Conservation (phyloP, 2,329 filamentous ascomycete genomes). For the Apiospora marii region DNA sequence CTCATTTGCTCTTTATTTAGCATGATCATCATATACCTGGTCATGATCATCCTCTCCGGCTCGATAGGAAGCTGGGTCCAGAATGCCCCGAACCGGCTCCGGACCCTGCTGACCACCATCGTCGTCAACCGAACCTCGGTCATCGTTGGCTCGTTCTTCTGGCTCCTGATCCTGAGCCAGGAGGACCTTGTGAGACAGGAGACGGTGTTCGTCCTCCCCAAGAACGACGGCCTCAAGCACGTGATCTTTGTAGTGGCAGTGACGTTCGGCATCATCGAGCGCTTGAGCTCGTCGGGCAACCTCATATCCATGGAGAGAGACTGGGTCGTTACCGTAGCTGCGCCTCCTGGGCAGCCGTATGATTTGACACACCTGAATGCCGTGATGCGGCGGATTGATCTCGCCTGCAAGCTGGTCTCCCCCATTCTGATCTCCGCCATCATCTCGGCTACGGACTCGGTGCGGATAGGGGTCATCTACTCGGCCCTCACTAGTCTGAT, state of each 20-base stretch:
- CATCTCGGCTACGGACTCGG: constrained; percentile 51
- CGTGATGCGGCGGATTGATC: constrained; percentile 63
- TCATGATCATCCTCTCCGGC: constrained; percentile 51
- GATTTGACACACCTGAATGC: constrained; percentile 57
- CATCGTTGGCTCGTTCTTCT: constrained; percentile 48
- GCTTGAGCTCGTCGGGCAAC: constrained; percentile 51
- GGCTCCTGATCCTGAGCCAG: constrained; percentile 46
- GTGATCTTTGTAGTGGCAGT: constrained; percentile 46
- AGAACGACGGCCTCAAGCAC: constrained; percentile 39
- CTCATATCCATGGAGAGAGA: constrained; percentile 56
- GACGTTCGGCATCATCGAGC: constrained; percentile 49
- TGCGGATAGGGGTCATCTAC: constrained; percentile 52
- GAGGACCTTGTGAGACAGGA: constrained; percentile 34
- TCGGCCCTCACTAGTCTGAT: constrained; percentile 53
- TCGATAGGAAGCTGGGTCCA: constrained; percentile 53
- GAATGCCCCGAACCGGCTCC: constrained; percentile 46
- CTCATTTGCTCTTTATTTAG: constrained; percentile 29
- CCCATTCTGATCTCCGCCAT: constrained; percentile 59
- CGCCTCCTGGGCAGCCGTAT: constrained; percentile 42
- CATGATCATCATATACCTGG: constrained; percentile 45
- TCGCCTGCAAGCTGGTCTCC: constrained; percentile 63
- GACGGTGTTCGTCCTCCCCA: constrained; percentile 32
- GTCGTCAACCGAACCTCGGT: constrained; percentile 50
- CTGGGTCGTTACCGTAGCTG: constrained; percentile 50
- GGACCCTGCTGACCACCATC: constrained; percentile 51